Evolutionary conservation across 2,329 filamentous ascomycete genomes (phyloP).

Genomic region (Orbilia oligospora): DNA sequence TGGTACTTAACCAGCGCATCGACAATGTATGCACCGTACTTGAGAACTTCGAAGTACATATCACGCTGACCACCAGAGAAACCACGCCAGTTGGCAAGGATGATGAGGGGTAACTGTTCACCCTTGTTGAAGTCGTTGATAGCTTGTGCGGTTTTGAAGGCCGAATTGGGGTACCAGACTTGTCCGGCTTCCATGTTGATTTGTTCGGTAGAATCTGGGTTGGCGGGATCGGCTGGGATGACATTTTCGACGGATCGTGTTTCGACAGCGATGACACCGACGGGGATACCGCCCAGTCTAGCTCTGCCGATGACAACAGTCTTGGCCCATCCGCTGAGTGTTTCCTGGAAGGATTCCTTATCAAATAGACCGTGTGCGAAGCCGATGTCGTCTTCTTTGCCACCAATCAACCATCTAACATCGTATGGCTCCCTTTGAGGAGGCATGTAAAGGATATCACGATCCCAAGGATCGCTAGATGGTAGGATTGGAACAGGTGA

Average conservation of each 20-base stretch:
- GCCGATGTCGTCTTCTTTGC: slow-evolving; percentile 85
- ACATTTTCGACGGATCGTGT: slow-evolving; percentile 96
- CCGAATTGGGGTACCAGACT: slow-evolving; percentile 99
- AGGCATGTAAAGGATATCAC: slow-evolving; percentile 85
- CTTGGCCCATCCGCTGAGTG: slow-evolving; percentile 95
- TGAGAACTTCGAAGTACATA: slow-evolving; percentile 99
- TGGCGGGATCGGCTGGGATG: slow-evolving; percentile 94
- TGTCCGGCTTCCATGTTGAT: slow-evolving; percentile 94
- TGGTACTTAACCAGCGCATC: slow-evolving; percentile 98
- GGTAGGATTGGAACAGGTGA: slow-evolving; percentile 93
- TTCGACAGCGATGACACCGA: slow-evolving; percentile 98
- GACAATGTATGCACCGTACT: slow-evolving; percentile 99
- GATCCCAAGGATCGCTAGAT: slow-evolving; percentile 88
- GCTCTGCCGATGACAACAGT: slow-evolving; percentile 97
- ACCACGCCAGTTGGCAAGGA: slow-evolving; percentile 99
- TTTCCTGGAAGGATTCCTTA: slow-evolving; percentile 95
- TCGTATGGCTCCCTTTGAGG: slow-evolving; percentile 89
- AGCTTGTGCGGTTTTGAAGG: slow-evolving; percentile 99
- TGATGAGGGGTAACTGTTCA: slow-evolving; percentile 98
- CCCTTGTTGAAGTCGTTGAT: slow-evolving; percentile 99
- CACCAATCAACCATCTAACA: slow-evolving; percentile 91
- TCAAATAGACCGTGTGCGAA: slow-evolving; percentile 96
- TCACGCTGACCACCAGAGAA: slow-evolving; percentile 99
- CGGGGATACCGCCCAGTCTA: slow-evolving; percentile 94
- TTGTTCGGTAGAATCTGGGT: slow-evolving; percentile 98